Conservation (phyloP, 2,329 filamentous ascomycete genomes). For the Pyrenochaeta sp. region DNA sequence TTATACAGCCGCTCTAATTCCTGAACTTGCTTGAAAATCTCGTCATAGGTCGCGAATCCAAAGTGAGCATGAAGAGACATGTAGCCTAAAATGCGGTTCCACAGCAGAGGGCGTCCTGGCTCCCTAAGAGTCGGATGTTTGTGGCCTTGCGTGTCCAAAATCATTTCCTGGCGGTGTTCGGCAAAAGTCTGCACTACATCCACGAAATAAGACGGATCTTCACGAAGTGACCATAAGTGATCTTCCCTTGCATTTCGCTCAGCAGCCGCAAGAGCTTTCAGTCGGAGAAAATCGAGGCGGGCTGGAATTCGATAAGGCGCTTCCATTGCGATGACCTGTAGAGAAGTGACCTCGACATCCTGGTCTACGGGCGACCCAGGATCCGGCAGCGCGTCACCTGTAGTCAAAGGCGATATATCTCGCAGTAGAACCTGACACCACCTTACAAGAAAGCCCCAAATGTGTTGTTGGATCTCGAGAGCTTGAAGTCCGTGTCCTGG, state of each 20-base stretch:
- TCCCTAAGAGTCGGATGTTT: slow-evolving; percentile 16
- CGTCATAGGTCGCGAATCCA: slow-evolving; percentile 19
- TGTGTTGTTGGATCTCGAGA: slow-evolving; percentile 60
- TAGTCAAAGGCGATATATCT: slow-evolving; percentile 43
- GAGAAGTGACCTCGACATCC: slow-evolving; percentile 20
- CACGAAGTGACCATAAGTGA: slow-evolving; percentile 56
- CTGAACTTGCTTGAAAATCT: slow-evolving; percentile 17
- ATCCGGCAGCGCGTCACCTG: slow-evolving; percentile 3
- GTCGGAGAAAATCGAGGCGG: slow-evolving; percentile 54
- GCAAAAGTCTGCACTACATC: slow-evolving; percentile 52
- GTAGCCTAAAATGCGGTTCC: slow-evolving; percentile 21
- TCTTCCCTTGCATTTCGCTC: slow-evolving; percentile 14
- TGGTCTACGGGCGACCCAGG: slow-evolving; percentile 10
- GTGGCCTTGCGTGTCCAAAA: slow-evolving; percentile 13
- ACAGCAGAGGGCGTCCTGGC: slow-evolving; percentile 14
- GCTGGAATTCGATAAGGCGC: slow-evolving; percentile 62
- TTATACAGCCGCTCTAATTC: slow-evolving; percentile 8
- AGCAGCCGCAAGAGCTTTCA: slow-evolving; percentile 49
- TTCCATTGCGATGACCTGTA: slow-evolving; percentile 50
- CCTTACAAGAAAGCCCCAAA: slow-evolving; percentile 59
- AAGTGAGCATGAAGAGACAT: slow-evolving; percentile 15
- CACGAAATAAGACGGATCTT: slow-evolving; percentile 66
- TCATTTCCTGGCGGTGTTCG: slow-evolving; percentile 53
- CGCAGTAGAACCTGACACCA: slow-evolving; percentile 60
- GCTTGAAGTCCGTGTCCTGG: slow-evolving; percentile 59